These are phyloP conservation scores for Glycyrrhiza uralensis DNA, from an alignment of 306 rosid species.

Conservation along the genomic window DNA sequence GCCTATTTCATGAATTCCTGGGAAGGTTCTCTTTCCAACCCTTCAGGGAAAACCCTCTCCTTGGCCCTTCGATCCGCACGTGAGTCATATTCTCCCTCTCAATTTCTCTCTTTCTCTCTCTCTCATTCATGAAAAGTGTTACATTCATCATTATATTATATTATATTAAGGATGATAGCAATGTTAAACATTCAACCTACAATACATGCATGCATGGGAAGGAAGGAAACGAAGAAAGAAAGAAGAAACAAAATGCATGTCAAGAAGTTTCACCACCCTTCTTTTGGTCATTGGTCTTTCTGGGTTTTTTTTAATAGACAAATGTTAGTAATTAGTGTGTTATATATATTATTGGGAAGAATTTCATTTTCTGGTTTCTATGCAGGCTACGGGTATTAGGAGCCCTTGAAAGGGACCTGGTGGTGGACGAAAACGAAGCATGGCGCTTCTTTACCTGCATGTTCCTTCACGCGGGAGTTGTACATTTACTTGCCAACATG, in stretches of 20 bases:
- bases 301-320: conserved; percentile 2
- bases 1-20: conserved; percentile 38
- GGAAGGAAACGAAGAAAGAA: neutral
- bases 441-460: conserved; percentile 84
- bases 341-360: too few species aligned
- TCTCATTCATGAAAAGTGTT: neutral
- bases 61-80: conserved; percentile 69
- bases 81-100: conserved; percentile 17
- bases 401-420: conserved; percentile 50
- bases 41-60: conserved; percentile 58
- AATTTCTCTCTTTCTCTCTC: neutral
- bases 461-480: conserved; percentile 93
- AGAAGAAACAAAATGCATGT: neutral
- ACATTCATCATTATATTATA: neutral
- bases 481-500: conserved; percentile 78
- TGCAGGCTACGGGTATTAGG: conserved; percentile 65
- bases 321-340: too few species aligned
- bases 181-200: neutral
- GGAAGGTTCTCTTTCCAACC: conserved; percentile 81
- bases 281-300: neutral
- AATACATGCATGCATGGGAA: neutral
- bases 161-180: neutral
- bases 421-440: conserved; percentile 46
- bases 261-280: neutral
- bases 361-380: too few species aligned